Conservation (phyloP, 257 asterid species). For the Ophiorrhiza pumila region DNA sequence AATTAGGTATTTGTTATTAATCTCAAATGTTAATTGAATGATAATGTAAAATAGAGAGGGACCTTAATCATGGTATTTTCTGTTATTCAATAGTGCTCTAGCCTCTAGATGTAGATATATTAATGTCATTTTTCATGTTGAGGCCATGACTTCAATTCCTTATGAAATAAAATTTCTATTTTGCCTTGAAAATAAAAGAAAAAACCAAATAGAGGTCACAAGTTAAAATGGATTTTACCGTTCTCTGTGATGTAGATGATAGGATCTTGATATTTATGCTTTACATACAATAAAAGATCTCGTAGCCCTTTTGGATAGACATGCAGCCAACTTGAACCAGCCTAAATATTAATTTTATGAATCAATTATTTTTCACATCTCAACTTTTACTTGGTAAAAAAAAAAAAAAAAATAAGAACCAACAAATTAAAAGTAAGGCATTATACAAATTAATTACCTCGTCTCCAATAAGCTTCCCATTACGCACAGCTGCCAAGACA, state of each 20-base stretch:
- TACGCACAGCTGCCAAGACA: background rate
- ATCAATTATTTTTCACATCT: background rate
- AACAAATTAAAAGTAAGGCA: too few relatives aligned
- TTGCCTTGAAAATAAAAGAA: too few relatives aligned
- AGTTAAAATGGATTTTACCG: slow-evolving; percentile 8
- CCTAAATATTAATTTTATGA: background rate
- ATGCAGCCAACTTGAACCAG: slow-evolving; percentile 20
- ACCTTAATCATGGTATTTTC: too few relatives aligned
- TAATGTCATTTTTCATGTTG: too few relatives aligned
- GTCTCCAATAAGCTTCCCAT: background rate
- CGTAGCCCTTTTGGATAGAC: slow-evolving; percentile 22
- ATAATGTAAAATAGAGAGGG: too few relatives aligned
- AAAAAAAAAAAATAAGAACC: too few relatives aligned
- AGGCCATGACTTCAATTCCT: too few relatives aligned
- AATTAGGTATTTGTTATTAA: too few relatives aligned
- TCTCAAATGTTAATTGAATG: too few relatives aligned
- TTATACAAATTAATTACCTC: slow-evolving; percentile 1
- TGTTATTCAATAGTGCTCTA: too few relatives aligned
- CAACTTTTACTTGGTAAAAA: background rate
- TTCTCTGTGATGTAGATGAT: slow-evolving; percentile 32
- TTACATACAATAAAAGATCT: slow-evolving; percentile 16
- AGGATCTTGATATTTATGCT: slow-evolving; percentile 27
- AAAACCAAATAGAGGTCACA: background rate
- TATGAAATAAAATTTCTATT: too few relatives aligned
- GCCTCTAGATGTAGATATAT: too few relatives aligned